Evolutionary conservation across 306 rosid genomes (phyloP).

Genomic region (Mimosa pudica): DNA sequence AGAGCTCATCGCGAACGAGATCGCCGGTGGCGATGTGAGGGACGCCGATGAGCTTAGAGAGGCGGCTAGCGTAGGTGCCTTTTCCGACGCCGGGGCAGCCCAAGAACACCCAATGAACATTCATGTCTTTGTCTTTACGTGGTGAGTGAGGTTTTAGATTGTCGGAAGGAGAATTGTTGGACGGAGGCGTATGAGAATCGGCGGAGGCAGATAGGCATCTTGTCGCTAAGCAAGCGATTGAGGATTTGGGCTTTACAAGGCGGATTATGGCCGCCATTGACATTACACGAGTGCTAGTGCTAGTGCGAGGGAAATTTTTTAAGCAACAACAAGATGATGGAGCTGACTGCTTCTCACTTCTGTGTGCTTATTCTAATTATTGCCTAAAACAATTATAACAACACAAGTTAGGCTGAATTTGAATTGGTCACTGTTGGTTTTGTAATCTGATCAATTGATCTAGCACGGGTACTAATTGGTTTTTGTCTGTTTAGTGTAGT

Average conservation of each 20-base stretch:
- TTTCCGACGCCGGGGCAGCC: constrained; percentile 96
- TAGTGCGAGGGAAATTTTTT: neutral
- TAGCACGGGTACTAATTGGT: too few species aligned
- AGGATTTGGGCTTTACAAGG: constrained; percentile 49
- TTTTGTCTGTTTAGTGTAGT: too few species aligned
- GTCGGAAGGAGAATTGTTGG: neutral
- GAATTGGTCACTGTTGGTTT: neutral
- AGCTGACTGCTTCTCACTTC: neutral
- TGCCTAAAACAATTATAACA: neutral
- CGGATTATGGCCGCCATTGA: constrained; percentile 88
- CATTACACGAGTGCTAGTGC: neutral
- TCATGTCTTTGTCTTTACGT: constrained; percentile 50
- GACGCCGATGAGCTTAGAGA: constrained; percentile 75
- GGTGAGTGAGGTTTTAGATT: constrained; percentile 24
- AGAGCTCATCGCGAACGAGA: constrained; percentile 90
- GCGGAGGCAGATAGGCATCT: constrained; percentile 47
- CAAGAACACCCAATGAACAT: constrained; percentile 87
- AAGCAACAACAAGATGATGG: too few species aligned
- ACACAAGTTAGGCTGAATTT: neutral
- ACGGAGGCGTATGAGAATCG: constrained; percentile 35
- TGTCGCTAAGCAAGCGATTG: constrained; percentile 37
- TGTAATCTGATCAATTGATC: neutral
- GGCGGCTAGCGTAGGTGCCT: constrained; percentile 92
- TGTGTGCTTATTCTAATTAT: neutral
- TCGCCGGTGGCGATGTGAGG: constrained; percentile 96